These are phyloP conservation scores for Pseudopithomyces maydicus DNA, from an alignment of 2,329 filamentous ascomycete species.

Conservation along the genomic window DNA sequence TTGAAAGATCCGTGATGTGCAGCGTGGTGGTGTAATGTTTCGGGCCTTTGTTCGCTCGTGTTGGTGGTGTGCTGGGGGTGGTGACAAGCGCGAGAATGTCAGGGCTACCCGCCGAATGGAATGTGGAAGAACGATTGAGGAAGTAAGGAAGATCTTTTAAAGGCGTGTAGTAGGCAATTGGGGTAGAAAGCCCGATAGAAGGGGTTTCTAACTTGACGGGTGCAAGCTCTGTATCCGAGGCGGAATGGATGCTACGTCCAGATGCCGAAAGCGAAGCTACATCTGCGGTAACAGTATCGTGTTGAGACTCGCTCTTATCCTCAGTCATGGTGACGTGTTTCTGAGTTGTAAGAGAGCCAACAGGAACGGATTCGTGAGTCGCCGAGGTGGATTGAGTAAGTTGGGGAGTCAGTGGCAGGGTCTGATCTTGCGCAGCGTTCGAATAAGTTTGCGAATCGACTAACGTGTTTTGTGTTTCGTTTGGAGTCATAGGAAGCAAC, in stretches of 20 bases:
- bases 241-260: constrained; percentile 15
- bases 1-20: constrained; percentile 46
- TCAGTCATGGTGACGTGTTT: constrained; percentile 6
- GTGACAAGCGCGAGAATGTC: constrained; percentile 54
- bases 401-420: constrained; percentile 43
- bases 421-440: constrained; percentile 16
- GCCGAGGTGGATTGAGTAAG: constrained; percentile 41
- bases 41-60: constrained; percentile 48
- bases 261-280: constrained; percentile 13
- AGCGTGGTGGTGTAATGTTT: constrained; percentile 52
- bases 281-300: constrained; percentile 13
- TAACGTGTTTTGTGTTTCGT: constrained; percentile 32
- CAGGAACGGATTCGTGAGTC: constrained; percentile 24
- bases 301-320: constrained; percentile 16
- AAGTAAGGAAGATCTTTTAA: constrained; percentile 46
- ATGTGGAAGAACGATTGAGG: constrained; percentile 46
- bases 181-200: constrained; percentile 47
- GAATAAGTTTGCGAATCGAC: constrained; percentile 26
- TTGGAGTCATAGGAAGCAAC: constrained; percentile 28
- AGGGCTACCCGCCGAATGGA: constrained; percentile 41
- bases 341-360: constrained; percentile 17
- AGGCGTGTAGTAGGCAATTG: constrained; percentile 53
- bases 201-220: constrained; percentile 14
- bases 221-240: constrained; percentile 10
- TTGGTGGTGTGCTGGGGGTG: constrained; percentile 33